Percentiles rank a stretch among this genome's conserved stretches.
Conservation (phyloP, 129 eudicot genomes). For the Flaveria ramosissima region DNA sequence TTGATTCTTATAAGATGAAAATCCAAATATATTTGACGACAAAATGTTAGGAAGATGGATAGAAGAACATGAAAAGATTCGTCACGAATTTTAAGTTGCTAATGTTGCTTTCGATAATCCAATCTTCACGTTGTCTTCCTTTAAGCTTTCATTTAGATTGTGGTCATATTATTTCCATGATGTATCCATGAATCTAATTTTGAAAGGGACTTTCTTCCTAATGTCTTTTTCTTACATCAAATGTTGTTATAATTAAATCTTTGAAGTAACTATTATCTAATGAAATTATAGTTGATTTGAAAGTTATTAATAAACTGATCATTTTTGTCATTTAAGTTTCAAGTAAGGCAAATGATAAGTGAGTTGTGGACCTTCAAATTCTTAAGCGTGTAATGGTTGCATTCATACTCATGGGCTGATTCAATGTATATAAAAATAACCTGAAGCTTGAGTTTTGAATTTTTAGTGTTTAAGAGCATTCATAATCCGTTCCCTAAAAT, state of each 20-base stretch:
- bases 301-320: background rate
- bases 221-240: conserved; percentile 19
- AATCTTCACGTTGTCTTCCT: conserved; percentile 8
- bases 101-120: conserved; percentile 21
- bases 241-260: background rate
- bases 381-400: background rate
- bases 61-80: conserved; percentile 14
- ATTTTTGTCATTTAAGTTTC: background rate
- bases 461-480: too few species aligned
- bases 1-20: background rate
- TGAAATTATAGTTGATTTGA: background rate
- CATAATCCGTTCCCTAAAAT: too few species aligned
- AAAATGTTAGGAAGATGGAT: background rate
- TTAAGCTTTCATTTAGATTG: background rate
- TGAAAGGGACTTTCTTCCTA: conserved; percentile 13
- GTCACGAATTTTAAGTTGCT: background rate
- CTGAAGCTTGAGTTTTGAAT: too few species aligned
- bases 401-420: background rate
- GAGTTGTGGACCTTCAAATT: background rate
- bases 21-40: background rate
- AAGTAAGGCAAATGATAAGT: background rate
- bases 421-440: too few species aligned
- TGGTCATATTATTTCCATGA: conserved; percentile 15
- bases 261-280: background rate
- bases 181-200: conserved; percentile 32